These are phyloP conservation scores for Mycena sp. DNA, from an alignment of 1,284 basidiomycete species.

Conservation along the genomic window DNA sequence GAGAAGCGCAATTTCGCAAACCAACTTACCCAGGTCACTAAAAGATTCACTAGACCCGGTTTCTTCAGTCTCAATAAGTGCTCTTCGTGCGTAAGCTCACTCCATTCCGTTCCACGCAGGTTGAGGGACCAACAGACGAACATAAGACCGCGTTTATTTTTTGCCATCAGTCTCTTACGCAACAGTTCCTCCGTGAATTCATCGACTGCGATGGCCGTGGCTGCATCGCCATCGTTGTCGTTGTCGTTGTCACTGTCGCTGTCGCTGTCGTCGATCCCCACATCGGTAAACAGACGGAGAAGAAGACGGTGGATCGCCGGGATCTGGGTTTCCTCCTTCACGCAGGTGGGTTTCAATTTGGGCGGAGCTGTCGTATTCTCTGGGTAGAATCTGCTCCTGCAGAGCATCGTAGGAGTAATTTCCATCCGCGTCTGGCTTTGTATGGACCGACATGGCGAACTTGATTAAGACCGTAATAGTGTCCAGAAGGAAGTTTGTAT, in stretches of 20 bases:
- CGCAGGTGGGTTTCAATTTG: neutral
- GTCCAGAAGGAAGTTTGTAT: no score
- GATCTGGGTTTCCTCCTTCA: slow-evolving; percentile 6
- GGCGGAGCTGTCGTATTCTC: neutral
- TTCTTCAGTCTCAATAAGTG: neutral
- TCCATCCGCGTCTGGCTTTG: no score
- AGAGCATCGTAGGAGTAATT: no score
- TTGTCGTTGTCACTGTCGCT: neutral
- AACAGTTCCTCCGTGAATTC: no score
- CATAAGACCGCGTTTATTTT: neutral
- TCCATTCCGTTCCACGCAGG: neutral
- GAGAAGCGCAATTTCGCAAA: neutral
- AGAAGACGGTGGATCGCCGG: slow-evolving; percentile 4
- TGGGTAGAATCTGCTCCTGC: slow-evolving; percentile 20
- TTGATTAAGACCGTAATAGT: no score
- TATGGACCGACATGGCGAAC: no score
- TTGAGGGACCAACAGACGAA: slow-evolving; percentile 13
- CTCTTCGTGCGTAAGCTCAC: neutral
- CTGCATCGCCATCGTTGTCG: no score
- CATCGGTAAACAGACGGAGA: neutral
- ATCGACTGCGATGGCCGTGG: no score
- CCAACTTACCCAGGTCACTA: slow-evolving; percentile 8
- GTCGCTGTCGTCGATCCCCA: neutral
- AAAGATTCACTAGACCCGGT: neutral
- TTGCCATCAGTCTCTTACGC: no score